These are phyloP conservation scores for Zanthoxylum bungeanum DNA, from an alignment of 345 rosid species.

Conservation along the genomic window DNA sequence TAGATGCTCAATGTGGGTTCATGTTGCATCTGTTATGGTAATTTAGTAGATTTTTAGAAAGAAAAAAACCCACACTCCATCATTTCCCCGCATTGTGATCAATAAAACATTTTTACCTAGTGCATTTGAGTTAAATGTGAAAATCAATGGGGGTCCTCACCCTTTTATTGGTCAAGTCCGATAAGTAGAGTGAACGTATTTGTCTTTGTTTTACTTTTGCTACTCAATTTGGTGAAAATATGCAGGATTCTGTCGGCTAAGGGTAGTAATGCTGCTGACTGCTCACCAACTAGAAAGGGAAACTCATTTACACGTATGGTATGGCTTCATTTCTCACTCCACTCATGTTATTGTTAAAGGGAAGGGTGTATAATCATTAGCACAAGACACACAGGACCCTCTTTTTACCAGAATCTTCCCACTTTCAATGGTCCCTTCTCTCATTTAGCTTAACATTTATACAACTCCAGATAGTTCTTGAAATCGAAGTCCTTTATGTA, in stretches of 20 bases:
- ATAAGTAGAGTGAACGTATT: constrained; percentile 10
- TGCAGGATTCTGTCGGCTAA: constrained; percentile 30
- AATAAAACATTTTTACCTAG: not conserved
- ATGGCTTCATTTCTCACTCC: constrained; percentile 32
- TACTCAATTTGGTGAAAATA: constrained; percentile 25
- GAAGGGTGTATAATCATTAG: constrained; percentile 29
- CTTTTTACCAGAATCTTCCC: constrained; percentile 43
- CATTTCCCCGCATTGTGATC: not conserved
- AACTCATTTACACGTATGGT: constrained; percentile 27
- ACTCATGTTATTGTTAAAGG: constrained; percentile 27
- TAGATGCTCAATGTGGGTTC: constrained; percentile 11
- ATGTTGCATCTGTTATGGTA: not conserved
- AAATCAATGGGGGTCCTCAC: not conserved
- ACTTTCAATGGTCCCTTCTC: constrained; percentile 28
- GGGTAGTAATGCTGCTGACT: constrained; percentile 25
- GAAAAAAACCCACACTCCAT: not conserved
- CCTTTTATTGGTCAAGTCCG: not conserved
- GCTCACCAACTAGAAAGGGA: constrained; percentile 42
- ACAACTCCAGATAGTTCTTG: constrained; percentile 25
- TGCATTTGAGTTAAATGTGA: constrained; percentile 3
- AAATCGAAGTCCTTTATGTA: constrained; percentile 13
- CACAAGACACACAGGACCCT: constrained; percentile 26
- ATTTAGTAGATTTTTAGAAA: not conserved
- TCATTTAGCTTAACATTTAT: constrained; percentile 19
- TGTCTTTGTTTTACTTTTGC: constrained; percentile 14